phyloP scores from a whole-genome alignment of 768 basidiomycete genomes.

The Pisolithus tinctorius region DNA sequence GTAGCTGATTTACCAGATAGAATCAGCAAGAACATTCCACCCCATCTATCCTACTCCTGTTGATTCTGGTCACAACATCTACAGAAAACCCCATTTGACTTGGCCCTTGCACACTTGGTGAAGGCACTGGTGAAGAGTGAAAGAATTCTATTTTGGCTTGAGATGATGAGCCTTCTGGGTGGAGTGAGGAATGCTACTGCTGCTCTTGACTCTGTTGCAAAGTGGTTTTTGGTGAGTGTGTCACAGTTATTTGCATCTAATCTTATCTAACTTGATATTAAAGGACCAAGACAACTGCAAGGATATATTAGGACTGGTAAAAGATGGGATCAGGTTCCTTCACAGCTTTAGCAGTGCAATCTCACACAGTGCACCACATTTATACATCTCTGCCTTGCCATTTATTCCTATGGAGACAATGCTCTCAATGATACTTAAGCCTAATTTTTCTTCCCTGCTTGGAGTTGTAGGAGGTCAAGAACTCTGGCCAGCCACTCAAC shows the following conservation, averaged over 20 bases:
- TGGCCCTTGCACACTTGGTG: background rate
- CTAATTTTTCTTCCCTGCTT: no score
- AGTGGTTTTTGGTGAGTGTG: background rate
- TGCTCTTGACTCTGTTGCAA: background rate
- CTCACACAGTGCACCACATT: no score
- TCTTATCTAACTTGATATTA: background rate
- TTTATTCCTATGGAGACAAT: no score
- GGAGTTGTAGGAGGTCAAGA: background rate
- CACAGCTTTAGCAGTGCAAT: conserved; percentile 7
- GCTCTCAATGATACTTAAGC: no score
- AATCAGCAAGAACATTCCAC: background rate
- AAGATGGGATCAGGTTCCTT: conserved; percentile 10
- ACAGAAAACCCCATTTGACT: background rate
- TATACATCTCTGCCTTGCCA: no score
- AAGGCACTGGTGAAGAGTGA: background rate
- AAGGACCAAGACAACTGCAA: background rate
- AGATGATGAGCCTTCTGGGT: background rate
- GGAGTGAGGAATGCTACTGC: background rate
- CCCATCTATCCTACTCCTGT: conserved; percentile 4
- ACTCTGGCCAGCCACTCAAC: conserved; percentile 16
- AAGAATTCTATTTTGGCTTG: background rate
- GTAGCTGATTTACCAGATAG: conserved; percentile 3
- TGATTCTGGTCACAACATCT: conserved; percentile 8
- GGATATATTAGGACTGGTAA: background rate
- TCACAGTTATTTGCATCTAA: background rate